Evolutionary conservation across 2,329 filamentous ascomycete species (phyloP).

Genomic region (Neofusicoccum ribis): DNA sequence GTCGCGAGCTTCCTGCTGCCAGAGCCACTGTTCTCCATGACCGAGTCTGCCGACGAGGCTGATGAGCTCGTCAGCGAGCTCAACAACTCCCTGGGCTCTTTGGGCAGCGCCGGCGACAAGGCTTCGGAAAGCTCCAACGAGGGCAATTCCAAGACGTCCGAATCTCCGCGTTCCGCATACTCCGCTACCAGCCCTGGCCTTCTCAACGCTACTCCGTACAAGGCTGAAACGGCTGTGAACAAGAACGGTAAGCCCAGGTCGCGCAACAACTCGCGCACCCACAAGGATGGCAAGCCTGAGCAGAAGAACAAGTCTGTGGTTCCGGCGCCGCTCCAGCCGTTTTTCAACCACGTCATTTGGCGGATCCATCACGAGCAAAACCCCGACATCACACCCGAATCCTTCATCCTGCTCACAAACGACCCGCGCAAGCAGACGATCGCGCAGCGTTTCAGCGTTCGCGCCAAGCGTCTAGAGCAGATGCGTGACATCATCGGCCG

Average conservation of each 20-base stretch:
- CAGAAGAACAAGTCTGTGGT: conserved; percentile 34
- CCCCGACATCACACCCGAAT: conserved; percentile 48
- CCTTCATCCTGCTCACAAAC: conserved; percentile 55
- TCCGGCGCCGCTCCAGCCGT: conserved; percentile 44
- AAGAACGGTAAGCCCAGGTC: conserved; percentile 4
- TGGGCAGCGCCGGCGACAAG: conserved; percentile 34
- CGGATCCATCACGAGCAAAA: conserved; percentile 52
- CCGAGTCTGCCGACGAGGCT: conserved; percentile 41
- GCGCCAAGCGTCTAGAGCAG: conserved; percentile 51
- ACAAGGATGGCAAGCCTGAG: background rate
- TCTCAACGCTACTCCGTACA: conserved; percentile 33
- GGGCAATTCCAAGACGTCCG: conserved; percentile 41
- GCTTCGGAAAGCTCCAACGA: conserved; percentile 47
- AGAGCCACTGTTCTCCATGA: conserved; percentile 51
- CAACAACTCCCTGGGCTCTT: conserved; percentile 36
- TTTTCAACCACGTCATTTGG: conserved; percentile 55
- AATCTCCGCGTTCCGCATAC: conserved; percentile 40
- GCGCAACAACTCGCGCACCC: conserved; percentile 1
- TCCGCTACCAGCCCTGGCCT: conserved; percentile 35
- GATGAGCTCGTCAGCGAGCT: conserved; percentile 40
- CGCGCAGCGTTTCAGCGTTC: conserved; percentile 52
- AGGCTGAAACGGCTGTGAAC: conserved; percentile 23
- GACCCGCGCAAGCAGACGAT: conserved; percentile 47
- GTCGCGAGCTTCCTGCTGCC: conserved; percentile 52
- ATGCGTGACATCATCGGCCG: conserved; percentile 50